Conservation (phyloP, 73 alveolate genomes). For the Tetrahymena thermophila region DNA sequence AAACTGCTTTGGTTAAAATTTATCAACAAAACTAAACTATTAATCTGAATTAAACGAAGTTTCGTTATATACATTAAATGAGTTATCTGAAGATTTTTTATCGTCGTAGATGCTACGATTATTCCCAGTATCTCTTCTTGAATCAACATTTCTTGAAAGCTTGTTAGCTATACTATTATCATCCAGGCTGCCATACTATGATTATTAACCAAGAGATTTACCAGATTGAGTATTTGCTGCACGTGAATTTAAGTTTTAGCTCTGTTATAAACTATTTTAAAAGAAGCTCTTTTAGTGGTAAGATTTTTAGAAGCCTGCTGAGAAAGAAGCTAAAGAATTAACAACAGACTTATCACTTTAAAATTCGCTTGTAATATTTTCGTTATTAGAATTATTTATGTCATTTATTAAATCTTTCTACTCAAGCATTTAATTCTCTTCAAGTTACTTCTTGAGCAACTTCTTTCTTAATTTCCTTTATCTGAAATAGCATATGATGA, state of each 20-base stretch:
- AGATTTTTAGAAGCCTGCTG: neutral
- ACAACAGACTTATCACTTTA: neutral
- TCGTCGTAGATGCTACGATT: neutral
- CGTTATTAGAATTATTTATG: neutral
- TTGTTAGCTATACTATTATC: neutral
- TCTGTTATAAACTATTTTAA: neutral
- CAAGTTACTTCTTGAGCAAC: neutral
- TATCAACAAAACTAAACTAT: neutral
- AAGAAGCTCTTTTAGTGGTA: neutral
- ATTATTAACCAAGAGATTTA: neutral
- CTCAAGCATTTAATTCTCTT: neutral
- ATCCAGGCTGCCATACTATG: neutral
- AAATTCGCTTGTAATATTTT: neutral
- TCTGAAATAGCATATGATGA: neutral
- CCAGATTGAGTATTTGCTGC: neutral
- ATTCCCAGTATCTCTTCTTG: neutral
- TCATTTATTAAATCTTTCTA: neutral
- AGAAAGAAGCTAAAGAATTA: neutral
- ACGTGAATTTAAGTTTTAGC: neutral
- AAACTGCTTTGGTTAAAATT: neutral
- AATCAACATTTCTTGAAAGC: neutral
- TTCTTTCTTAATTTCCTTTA: neutral
- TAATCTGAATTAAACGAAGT: neutral
- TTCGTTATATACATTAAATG: neutral
- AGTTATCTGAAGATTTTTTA: neutral